Percentiles rank a stretch among this genome's conserved stretches.
These are phyloP conservation scores for Phytopythium vexans DNA, from an alignment of 352 stramenopile genomes.

Conservation along the genomic window DNA sequence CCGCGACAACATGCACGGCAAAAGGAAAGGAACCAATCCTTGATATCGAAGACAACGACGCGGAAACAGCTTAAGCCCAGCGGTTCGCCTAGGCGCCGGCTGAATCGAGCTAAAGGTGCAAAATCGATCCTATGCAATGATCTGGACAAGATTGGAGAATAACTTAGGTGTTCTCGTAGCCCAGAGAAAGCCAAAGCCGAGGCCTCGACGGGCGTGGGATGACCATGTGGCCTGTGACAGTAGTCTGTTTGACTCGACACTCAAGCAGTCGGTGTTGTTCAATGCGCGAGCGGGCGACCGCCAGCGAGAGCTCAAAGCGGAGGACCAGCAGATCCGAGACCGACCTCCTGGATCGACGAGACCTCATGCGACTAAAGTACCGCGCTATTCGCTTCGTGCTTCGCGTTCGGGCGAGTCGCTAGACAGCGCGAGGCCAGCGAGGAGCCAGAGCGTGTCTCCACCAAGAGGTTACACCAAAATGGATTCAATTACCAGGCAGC, in stretches of 20 bases:
- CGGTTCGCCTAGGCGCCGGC: too few relatives aligned
- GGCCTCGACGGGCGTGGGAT: slow-evolving; percentile 43
- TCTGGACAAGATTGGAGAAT: background rate
- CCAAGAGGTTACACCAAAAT: slow-evolving; percentile 21
- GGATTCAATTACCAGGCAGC: slow-evolving; percentile 9
- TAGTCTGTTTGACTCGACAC: slow-evolving; percentile 42
- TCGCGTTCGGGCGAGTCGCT: background rate
- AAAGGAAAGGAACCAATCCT: too few relatives aligned
- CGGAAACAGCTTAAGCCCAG: too few relatives aligned
- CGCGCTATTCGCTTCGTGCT: background rate
- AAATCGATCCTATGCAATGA: too few relatives aligned
- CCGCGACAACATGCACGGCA: too few relatives aligned
- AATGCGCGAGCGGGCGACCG: slow-evolving; percentile 39
- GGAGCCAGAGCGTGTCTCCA: background rate
- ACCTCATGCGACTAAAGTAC: background rate
- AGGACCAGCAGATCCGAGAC: slow-evolving; percentile 10
- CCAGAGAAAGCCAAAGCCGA: background rate
- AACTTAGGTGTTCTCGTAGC: background rate
- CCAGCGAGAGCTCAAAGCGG: slow-evolving; percentile 15
- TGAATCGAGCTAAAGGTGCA: too few relatives aligned
- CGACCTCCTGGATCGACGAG: background rate
- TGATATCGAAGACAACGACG: too few relatives aligned
- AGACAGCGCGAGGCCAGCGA: background rate
- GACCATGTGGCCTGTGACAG: slow-evolving; percentile 20
- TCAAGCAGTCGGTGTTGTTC: slow-evolving; percentile 58